Evolutionary conservation across 805 yeast species (phyloP), one percentile per base, ranked within the genome.

Genomic region (Candida jianshihensis): DNA sequence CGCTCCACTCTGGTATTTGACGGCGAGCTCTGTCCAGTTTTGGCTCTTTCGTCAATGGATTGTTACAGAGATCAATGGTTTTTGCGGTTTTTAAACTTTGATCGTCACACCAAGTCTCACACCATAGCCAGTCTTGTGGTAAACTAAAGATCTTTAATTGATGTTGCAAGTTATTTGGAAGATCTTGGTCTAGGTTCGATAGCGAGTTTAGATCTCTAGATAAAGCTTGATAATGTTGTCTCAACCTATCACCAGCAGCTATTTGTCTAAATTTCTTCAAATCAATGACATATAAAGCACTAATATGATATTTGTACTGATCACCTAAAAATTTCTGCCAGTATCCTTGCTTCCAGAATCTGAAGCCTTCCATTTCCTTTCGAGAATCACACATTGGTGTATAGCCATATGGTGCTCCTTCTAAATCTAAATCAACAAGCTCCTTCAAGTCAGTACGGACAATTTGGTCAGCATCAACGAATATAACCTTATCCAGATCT

Each of bases 341-440:
- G 57, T 86, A 90, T 0, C 97, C 97, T 42, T 76, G 73, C 50
- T 87, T 81, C 98, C 97, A 92, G 61, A 90, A 92, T 44, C 92
- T 58, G 56, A 70, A 85, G 0, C 90, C 94, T 53, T 83, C 90
- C 81, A 80, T 81, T 47, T 83, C 94, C 19, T 59, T 58, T 34
- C 90, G 64, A 0, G 88, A 79, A 35, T 84, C 90, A 46, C 89
- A 78, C 96, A 80, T 83, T 27, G 95, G 96, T 0, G 86, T 75
- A 54, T 73, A 86, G 2, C 89, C 95, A 53, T 89, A 89, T 2
- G 95, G 85, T 0, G 90, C 85, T 5, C 87, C 94, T 32, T 80
- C 64, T 38, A 87, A 61, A 51, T 87, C 92, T 20, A 77, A 42
- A 30, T 80, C 76, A 10, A 74, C 73, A 32, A 87, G 64, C 33